These are phyloP conservation scores for Gaultheria prostrata DNA, from an alignment of 148 eudicot species.

Conservation along the genomic window DNA sequence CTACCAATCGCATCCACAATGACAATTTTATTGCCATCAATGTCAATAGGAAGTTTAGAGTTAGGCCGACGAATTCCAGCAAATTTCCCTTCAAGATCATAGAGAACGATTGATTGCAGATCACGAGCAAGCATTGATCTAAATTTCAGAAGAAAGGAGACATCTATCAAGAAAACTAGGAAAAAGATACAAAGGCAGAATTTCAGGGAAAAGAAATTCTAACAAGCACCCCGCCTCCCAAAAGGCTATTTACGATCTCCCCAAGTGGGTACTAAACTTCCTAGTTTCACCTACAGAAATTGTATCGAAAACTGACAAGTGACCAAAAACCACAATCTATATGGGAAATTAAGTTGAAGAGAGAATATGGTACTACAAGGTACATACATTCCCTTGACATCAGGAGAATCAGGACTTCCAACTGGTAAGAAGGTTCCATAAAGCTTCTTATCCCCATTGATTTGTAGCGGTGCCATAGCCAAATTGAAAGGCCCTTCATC, in stretches of 20 bases:
- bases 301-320: neutral
- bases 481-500: conserved; percentile 95
- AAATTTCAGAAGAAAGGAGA: conserved; percentile 16
- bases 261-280: neutral
- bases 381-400: conserved; percentile 91
- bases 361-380: neutral
- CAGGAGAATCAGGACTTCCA: conserved; percentile 59
- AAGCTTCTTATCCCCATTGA: conserved; percentile 90
- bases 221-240: neutral
- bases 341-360: neutral
- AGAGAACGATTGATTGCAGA: conserved; percentile 84
- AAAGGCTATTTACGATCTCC: neutral
- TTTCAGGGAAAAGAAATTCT: neutral
- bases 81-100: conserved; percentile 92
- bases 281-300: neutral
- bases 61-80: conserved; percentile 82
- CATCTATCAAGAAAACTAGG: neutral
- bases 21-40: conserved; percentile 76
- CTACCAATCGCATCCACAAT: conserved; percentile 91
- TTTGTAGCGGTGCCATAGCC: conserved; percentile 84
- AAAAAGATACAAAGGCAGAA: neutral
- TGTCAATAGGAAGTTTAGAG: conserved; percentile 88
- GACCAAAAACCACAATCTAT: neutral
- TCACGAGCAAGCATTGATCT: conserved; percentile 99
- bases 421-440: conserved; percentile 86